Evolutionary conservation across 371 early-diverging fungal genomes (phyloP), one percentile per base, ranked within the genome.

Genomic region (Mortierella sp.): DNA sequence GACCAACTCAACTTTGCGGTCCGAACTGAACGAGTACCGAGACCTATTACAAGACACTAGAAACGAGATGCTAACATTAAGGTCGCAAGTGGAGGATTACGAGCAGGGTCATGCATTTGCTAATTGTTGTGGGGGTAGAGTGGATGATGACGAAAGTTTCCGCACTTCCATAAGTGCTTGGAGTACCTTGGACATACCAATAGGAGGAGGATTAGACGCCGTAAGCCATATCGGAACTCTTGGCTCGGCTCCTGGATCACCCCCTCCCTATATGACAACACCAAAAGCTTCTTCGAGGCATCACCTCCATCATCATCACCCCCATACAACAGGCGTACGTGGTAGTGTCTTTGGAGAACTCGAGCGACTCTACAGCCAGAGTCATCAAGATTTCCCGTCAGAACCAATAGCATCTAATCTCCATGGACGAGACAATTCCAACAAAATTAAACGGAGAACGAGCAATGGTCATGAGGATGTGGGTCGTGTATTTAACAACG

Each of bases 1-100:
- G 8, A 82, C 87, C 35, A 87, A 87, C 42, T 69, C 74, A 29
- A 87, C 87, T 47, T 56, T 89, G 53, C 74, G 83, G 23, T 73
- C 72, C 0, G 87, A 89, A 17, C 43, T 85, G 60, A 77, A 68
- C 31, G 86, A 87, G 60, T 76, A 85, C 68, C 49, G 80, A 19
- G 83, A 83, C 29, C 66, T 85, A 37, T 59, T 83, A n/a, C 81
- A 78, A 64, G 85, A 81, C 34, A 68, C 86, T 28, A 70, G 85
- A 57, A 82, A 80, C 29, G 86, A 87, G 40, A 78, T 86, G n/a
- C 64, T 74, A 32, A 35, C 70, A 5, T 56, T 87, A 53, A 72
- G 75, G 28, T 47, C 74, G 15, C 75, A 72, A 15, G 65, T 86
- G 29, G 88, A 86, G 54, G 86, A 86, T 34, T 69, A 83, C 29